Conservation (phyloP, 441 rosid species). For the Gossypium lobatum region DNA sequence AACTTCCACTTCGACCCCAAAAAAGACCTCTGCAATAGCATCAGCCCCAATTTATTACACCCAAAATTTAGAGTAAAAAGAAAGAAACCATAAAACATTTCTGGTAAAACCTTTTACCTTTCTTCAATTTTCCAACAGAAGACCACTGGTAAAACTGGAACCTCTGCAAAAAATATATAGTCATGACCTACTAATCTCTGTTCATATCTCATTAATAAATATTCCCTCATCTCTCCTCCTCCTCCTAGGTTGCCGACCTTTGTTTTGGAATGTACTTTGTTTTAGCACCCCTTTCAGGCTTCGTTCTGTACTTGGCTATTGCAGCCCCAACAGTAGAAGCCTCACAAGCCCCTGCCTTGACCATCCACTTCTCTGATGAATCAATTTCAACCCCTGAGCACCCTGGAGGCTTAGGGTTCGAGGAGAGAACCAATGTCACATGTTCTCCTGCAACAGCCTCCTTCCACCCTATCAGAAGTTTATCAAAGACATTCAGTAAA, state of each 20-base stretch:
- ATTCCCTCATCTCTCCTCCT: conserved; percentile 4
- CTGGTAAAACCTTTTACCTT: conserved; percentile 18
- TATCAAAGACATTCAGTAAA: not conserved
- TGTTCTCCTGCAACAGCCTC: conserved; percentile 67
- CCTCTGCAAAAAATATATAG: conserved; percentile 42
- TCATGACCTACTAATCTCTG: conserved; percentile 26
- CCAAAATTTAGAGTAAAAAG: conserved; percentile 17
- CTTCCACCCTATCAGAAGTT: conserved; percentile 67
- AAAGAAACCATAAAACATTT: conserved; percentile 15
- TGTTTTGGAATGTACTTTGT: conserved; percentile 75
- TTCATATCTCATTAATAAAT: conserved; percentile 36
- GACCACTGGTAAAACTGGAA: conserved; percentile 62
- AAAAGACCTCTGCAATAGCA: conserved; percentile 14
- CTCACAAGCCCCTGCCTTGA: conserved; percentile 20
- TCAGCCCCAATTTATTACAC: conserved; percentile 34
- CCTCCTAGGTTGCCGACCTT: conserved; percentile 33
- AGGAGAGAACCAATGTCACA: conserved; percentile 49
- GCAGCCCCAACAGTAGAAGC: conserved; percentile 24
- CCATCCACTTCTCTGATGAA: conserved; percentile 12
- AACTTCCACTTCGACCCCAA: conserved; percentile 1
- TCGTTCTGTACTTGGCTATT: conserved; percentile 41
- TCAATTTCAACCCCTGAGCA: conserved; percentile 21
- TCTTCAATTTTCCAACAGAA: conserved; percentile 38
- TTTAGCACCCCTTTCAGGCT: conserved; percentile 57
- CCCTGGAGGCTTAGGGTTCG: conserved; percentile 31